Conservation (phyloP, 768 basidiomycete genomes). For the Xerocomellus amylosporus region DNA sequence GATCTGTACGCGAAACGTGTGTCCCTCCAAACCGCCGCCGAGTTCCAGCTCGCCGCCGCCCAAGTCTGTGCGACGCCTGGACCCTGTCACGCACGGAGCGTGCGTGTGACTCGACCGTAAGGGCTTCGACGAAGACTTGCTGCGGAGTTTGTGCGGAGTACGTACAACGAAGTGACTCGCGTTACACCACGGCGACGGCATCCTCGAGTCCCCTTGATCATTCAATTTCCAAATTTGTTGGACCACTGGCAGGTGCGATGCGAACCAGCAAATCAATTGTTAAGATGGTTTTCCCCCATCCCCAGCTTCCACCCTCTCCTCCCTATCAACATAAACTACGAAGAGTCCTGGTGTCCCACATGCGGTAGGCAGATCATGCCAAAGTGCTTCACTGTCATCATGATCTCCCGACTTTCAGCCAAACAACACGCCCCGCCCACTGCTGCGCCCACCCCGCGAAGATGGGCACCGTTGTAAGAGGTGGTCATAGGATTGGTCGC, state of each 20-base stretch:
- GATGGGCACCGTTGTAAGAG: slow-evolving; percentile 36
- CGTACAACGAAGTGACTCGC: too few relatives aligned
- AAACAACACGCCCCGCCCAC: slow-evolving; percentile 19
- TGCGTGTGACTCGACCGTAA: too few relatives aligned
- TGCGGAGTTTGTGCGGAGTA: too few relatives aligned
- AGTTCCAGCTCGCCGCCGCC: too few relatives aligned
- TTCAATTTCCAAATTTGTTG: slow-evolving; percentile 17
- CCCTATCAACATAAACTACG: slow-evolving; percentile 43
- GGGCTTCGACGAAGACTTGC: too few relatives aligned
- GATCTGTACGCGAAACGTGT: neutral
- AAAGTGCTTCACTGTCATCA: slow-evolving; percentile 56
- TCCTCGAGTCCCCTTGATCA: too few relatives aligned
- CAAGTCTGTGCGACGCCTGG: too few relatives aligned
- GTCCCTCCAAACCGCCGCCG: too few relatives aligned
- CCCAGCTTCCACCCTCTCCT: slow-evolving; percentile 10
- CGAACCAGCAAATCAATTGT: slow-evolving; percentile 40
- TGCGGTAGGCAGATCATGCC: slow-evolving; percentile 79
- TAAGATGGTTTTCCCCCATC: slow-evolving; percentile 32
- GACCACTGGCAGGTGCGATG: slow-evolving; percentile 25
- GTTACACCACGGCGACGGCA: too few relatives aligned
- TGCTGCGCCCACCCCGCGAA: slow-evolving; percentile 29
- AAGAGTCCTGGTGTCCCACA: slow-evolving; percentile 77
- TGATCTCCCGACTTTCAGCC: slow-evolving; percentile 32
- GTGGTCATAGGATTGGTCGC: slow-evolving; percentile 65
- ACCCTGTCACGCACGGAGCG: too few relatives aligned